A percentile compares a stretch with the other conserved stretches of the same genome.
These are phyloP conservation scores for Coemansia sp. DNA, from an alignment of 192 early-diverging fungal species.

Conservation along the genomic window DNA sequence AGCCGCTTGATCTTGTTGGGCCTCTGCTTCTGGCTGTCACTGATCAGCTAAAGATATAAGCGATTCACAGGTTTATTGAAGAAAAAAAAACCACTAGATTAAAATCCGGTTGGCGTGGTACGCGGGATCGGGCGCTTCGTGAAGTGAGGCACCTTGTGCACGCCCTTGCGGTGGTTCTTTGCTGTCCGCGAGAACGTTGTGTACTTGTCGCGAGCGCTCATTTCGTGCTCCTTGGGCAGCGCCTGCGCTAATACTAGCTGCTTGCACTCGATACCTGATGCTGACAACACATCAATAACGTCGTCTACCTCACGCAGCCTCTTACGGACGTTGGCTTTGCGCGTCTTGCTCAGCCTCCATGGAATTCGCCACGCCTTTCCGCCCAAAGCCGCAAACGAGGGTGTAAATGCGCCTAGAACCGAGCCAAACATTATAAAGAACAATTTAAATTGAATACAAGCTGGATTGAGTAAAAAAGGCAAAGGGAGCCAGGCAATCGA, in stretches of 20 bases:
- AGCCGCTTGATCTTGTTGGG: neutral
- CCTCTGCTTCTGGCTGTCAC: neutral
- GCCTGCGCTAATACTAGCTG: conserved; percentile 61
- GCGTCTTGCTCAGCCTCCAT: conserved; percentile 67
- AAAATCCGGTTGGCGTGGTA: conserved; percentile 71
- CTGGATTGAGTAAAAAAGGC: neutral
- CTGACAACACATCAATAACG: conserved; percentile 66
- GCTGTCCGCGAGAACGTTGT: conserved; percentile 73
- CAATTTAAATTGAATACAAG: neutral
- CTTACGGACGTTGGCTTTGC: conserved; percentile 86
- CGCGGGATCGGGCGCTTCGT: conserved; percentile 73
- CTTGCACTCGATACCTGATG: conserved; percentile 73
- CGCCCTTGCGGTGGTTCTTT: conserved; percentile 69
- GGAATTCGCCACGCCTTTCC: conserved; percentile 58
- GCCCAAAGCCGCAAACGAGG: conserved; percentile 36
- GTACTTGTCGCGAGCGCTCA: conserved; percentile 80
- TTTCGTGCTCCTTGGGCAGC: conserved; percentile 66
- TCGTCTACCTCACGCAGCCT: conserved; percentile 76
- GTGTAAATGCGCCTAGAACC: conserved; percentile 41
- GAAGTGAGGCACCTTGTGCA: conserved; percentile 85
- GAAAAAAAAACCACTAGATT: neutral
- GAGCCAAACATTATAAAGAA: conserved; percentile 41
- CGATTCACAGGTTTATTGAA: neutral
- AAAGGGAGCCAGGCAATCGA: neutral
- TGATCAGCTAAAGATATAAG: neutral